Base-by-base conservation (phyloP, 108 stramenopile genomes). In the Nannochloropsis oceanica region DNA sequence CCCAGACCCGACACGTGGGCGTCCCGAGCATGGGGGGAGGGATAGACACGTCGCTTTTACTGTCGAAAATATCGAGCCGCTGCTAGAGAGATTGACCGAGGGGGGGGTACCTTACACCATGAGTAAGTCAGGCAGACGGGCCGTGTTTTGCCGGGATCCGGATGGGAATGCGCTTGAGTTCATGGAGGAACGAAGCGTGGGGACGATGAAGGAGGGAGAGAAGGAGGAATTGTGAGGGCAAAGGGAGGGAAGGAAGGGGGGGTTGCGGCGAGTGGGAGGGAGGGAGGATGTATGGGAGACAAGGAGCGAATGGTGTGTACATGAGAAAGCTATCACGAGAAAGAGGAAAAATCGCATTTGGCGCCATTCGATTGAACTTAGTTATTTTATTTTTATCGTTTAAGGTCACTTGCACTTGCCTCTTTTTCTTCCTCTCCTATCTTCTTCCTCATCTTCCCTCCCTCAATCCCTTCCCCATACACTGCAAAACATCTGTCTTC, bases 31-130 rank as follows among this genome's bases (percentile, higher is more conserved):
- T 80, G 89, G 89, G 13, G 89, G 89, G 12, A 34, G 89, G 50
- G 89, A 89, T 50, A 79, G 89, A 26, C 89, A 89, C 80, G 82
- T 89, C n/a, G 89, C 89, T 22, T 89, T 89, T 83, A 86, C 83
- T 43, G 82, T 89, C 27, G 42, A 59, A 7, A 82, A 83, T 46
- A 81, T 89, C 20, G 83, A 25, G 42, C 89, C 89, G 42, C 85
- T 89, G 13, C 79, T 83, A 43, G 83, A 26, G 14, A 81, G 82
- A 42, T 44, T 89, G 43, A 59, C 85, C 12, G 25, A 44, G 11
- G 81, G 43, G 0, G 89, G 89, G 44, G 73, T 85, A 10, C 26
- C 44, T 27, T 89, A 86, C 43, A 89, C 89, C 27, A 85, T 85
- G 84, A 83, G 82, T 44, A 89, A 86, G 85, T 85, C 84, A 46